Conservation (phyloP, 148 eudicot genomes). For the Oxyria digyna region DNA sequence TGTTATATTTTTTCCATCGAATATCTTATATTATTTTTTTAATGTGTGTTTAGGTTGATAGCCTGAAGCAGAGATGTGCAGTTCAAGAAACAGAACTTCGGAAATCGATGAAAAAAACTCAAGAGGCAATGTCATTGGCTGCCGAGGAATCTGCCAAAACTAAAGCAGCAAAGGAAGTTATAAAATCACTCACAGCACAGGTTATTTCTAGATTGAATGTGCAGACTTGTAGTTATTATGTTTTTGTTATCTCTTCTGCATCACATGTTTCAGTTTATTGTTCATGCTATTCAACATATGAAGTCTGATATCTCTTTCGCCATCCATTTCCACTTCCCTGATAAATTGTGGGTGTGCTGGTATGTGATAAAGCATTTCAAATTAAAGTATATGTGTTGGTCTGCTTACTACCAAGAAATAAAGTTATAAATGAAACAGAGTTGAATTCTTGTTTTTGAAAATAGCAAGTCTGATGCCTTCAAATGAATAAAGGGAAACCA, state of each 20-base stretch:
- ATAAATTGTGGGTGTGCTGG: not conserved
- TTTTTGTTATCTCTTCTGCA: not conserved
- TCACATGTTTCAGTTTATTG: not conserved
- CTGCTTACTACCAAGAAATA: not conserved
- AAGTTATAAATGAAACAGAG: not conserved
- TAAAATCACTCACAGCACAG: slow-evolving; percentile 84
- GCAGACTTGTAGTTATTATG: not conserved
- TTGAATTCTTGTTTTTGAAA: not conserved
- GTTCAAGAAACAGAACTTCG: slow-evolving; percentile 71
- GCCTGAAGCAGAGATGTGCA: slow-evolving; percentile 59
- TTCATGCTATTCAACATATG: not conserved
- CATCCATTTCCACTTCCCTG: not conserved
- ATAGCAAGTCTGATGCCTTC: not conserved
- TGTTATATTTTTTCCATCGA: not conserved
- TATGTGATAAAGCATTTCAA: not conserved
- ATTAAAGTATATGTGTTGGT: not conserved
- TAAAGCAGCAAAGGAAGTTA: slow-evolving; percentile 93
- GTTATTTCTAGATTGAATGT: slow-evolving; percentile 19
- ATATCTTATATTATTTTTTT: not conserved
- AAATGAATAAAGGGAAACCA: not conserved
- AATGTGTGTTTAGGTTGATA: slow-evolving; percentile 44
- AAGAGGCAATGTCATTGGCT: slow-evolving; percentile 72
- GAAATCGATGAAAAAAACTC: slow-evolving; percentile 59
- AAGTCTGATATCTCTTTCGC: not conserved
- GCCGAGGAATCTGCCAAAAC: slow-evolving; percentile 93